Evolutionary conservation across 208 protist genomes (phyloP).

Genomic region (Wallacemonas collosoma): DNA sequence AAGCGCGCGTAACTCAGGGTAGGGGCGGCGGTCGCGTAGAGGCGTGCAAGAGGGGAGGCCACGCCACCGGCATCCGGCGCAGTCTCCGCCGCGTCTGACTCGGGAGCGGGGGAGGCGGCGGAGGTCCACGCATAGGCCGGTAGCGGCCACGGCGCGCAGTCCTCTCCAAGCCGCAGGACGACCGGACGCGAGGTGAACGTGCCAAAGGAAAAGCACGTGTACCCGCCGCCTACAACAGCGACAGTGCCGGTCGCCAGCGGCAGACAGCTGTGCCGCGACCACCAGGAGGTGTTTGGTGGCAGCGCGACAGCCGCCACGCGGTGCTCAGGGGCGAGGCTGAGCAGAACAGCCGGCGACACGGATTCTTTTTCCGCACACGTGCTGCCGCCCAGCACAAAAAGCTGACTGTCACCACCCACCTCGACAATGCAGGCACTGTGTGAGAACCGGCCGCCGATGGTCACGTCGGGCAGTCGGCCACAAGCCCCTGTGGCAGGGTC

Average conservation of each 20-base stretch:
- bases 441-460: conserved; percentile 54
- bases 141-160: conserved; percentile 14
- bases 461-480: background rate
- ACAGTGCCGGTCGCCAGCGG: conserved; percentile 55
- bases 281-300: conserved; percentile 46
- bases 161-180: conserved; percentile 46
- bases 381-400: conserved; percentile 75
- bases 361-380: conserved; percentile 33
- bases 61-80: background rate
- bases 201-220: conserved; percentile 91
- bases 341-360: conserved; percentile 20
- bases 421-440: conserved; percentile 55
- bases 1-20: conserved; percentile 16
- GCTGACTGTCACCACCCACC: conserved; percentile 27
- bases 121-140: background rate
- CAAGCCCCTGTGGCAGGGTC: conserved; percentile 23
- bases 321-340: conserved; percentile 11
- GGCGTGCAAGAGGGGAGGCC: too few relatives aligned
- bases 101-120: background rate
- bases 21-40: background rate
- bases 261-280: conserved; percentile 69
- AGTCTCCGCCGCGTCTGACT: background rate
- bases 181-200: conserved; percentile 71
- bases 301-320: conserved; percentile 22
- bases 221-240: conserved; percentile 76